phyloP scores from a whole-genome alignment of 1,139 yeast genomes.

The Yamadazyma songkhlaensis region DNA sequence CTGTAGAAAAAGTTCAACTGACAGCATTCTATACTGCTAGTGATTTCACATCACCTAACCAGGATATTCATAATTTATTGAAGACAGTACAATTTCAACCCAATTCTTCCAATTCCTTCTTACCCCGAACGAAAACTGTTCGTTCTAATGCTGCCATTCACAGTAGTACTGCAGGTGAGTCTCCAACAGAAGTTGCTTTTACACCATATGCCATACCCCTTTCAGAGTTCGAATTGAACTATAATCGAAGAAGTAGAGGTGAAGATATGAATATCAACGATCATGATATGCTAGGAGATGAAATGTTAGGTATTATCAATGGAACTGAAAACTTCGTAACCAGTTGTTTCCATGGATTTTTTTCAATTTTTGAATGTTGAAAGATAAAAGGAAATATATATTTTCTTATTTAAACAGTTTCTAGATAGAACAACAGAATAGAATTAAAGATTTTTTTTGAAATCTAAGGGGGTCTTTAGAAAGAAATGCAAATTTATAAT shows the following conservation, averaged over 20 bases:
- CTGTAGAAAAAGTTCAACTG: slow-evolving; percentile 1
- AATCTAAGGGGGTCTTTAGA: background rate
- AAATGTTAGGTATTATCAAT: slow-evolving; percentile 16
- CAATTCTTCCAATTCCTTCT: slow-evolving; percentile 21
- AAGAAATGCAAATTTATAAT: slow-evolving; percentile 8
- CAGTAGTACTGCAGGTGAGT: background rate
- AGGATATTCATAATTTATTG: slow-evolving; percentile 6
- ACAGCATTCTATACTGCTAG: slow-evolving; percentile 3
- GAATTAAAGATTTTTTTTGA: slow-evolving; percentile 1
- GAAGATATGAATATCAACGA: slow-evolving; percentile 2
- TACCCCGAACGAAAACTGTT: slow-evolving; percentile 10
- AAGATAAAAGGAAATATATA: slow-evolving; percentile 2
- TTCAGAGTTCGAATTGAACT: slow-evolving; percentile 20
- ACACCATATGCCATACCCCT: slow-evolving; percentile 29
- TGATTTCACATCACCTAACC: background rate
- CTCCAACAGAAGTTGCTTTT: slow-evolving; percentile 11
- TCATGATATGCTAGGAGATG: slow-evolving; percentile 17
- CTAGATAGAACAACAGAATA: slow-evolving; percentile 1
- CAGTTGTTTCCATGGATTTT: slow-evolving; percentile 11
- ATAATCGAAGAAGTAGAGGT: background rate
- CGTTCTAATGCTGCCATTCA: slow-evolving; percentile 1
- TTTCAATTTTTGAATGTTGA: slow-evolving; percentile 6
- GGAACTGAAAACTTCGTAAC: slow-evolving; percentile 19
- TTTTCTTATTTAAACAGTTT: slow-evolving; percentile 2
- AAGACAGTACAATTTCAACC: slow-evolving; percentile 9